Evolutionary conservation across 768 basidiomycete genomes (phyloP), one percentile per base, ranked within the genome.

Genomic region (Tylopilus felleus): DNA sequence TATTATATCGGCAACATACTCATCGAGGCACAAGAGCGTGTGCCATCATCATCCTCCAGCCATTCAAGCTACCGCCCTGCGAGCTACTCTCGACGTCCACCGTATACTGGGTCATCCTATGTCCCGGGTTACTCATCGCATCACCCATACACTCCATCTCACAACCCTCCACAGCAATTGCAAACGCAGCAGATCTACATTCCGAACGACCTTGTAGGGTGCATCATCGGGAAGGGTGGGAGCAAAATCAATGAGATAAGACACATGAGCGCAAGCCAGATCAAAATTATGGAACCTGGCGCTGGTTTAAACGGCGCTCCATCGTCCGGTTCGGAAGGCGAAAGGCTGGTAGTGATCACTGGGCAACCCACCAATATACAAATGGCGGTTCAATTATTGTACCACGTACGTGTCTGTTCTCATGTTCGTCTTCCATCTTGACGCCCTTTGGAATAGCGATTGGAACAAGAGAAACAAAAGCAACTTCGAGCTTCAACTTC

Each of bases 1-100:
- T 99, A 98, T 75, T 98, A 99, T 71, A 95, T 99, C 57, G 97
- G 97, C 51, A 98, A 94, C 60, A 97, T 98, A 64, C 85, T 99
- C 51, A 88, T 96, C 61, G 93, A 97, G 69, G 88, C 93, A 7
- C 87, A 92, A 67, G 90, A 92, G 58, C 86, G 88, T 55, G 82
- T 82, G 81, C 90, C 90, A 6, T 77, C 89, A 46, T 75, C 84
- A 5, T 77, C 89, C 47, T 75, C 84, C 53, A 74, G 80, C 47
- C 73, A 75, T 64, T 70, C 75, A 22, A 71, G 61, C 38, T 90
- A 86, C 68, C 86, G 85, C 42, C 93, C 89, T 43, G 77, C 87
- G 58, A 80, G 73, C 62, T 73, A 78, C 33, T 71, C 81, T 42
- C 76, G 81, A 57, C 77, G 83, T 13, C 69, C 75, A 47, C 74